These are phyloP conservation scores for Hypoxylon sp. DNA, from an alignment of 2,329 filamentous ascomycete species.

Conservation along the genomic window DNA sequence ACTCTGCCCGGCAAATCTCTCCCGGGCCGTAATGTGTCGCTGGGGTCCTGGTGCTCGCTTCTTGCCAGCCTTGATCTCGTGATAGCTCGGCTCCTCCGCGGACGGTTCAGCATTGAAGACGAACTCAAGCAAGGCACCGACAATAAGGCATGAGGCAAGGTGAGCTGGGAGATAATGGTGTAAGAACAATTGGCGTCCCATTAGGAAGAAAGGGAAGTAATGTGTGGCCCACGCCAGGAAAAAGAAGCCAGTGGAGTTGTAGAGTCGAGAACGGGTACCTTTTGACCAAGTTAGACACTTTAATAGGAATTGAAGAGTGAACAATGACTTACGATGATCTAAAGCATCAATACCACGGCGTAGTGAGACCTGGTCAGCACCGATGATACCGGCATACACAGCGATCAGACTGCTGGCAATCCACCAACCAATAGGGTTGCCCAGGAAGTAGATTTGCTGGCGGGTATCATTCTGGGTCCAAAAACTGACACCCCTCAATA, in stretches of 20 bases:
- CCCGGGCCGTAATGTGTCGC: slow-evolving; percentile 80
- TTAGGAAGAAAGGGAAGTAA: slow-evolving; percentile 97
- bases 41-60: slow-evolving; percentile 57
- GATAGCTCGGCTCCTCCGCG: slow-evolving; percentile 65
- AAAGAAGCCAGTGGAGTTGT: slow-evolving; percentile 99
- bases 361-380: slow-evolving; percentile 92
- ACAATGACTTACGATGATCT: slow-evolving; percentile 82
- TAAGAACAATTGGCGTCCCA: slow-evolving; percentile 97
- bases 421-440: slow-evolving; percentile 98
- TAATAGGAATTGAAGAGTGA: background rate
- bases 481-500: slow-evolving; percentile 97
- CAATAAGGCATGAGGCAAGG: slow-evolving; percentile 88
- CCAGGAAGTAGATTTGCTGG: slow-evolving; percentile 98
- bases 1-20: slow-evolving; percentile 84
- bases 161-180: slow-evolving; percentile 98
- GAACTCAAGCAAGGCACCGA: slow-evolving; percentile 92
- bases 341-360: slow-evolving; percentile 93
- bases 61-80: slow-evolving; percentile 58
- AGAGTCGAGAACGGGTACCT: slow-evolving; percentile 92
- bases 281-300: slow-evolving; percentile 38
- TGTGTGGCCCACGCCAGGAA: slow-evolving; percentile 98
- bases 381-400: slow-evolving; percentile 91
- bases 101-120: slow-evolving; percentile 90
- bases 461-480: slow-evolving; percentile 97
- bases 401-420: slow-evolving; percentile 90